Conservation (phyloP, 169 alveolate genomes). For the Plasmodium berghei region DNA sequence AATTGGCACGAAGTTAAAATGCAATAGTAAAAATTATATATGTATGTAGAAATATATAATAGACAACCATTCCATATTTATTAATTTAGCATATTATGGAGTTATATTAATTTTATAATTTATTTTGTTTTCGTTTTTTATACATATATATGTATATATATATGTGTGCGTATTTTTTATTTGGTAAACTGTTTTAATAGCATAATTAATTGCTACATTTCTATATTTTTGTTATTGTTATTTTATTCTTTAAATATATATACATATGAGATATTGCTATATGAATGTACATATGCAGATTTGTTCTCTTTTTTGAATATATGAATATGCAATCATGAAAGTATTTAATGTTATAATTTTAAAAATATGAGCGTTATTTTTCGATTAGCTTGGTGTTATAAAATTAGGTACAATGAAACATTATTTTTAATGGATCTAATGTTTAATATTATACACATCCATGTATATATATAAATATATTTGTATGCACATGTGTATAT, state of each 20-base stretch:
- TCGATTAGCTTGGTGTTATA: constrained; percentile 27
- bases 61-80: constrained; percentile 11
- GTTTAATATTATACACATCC: constrained; percentile 15
- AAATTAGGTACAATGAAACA: constrained; percentile 19
- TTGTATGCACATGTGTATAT: constrained; percentile 12
- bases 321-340: constrained; percentile 34
- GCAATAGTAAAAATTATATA: too few species aligned
- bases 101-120: constrained; percentile 9
- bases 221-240: background rate
- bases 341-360: constrained; percentile 24
- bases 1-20: too few species aligned
- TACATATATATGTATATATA: too few species aligned
- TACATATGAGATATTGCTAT: too few species aligned
- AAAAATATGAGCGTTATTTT: constrained; percentile 26
- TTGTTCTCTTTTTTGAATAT: constrained; percentile 6
- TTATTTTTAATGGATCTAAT: constrained; percentile 32
- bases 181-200: background rate
- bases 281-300: background rate
- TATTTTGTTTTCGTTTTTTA: constrained; percentile 6
- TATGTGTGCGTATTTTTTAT: background rate
- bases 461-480: constrained; percentile 24
- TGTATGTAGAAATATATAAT: background rate
- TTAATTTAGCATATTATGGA: background rate
- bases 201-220: constrained; percentile 8
- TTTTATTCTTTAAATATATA: too few species aligned